Conservation (phyloP, 805 yeast genomes). For the Candida peoriensis region DNA sequence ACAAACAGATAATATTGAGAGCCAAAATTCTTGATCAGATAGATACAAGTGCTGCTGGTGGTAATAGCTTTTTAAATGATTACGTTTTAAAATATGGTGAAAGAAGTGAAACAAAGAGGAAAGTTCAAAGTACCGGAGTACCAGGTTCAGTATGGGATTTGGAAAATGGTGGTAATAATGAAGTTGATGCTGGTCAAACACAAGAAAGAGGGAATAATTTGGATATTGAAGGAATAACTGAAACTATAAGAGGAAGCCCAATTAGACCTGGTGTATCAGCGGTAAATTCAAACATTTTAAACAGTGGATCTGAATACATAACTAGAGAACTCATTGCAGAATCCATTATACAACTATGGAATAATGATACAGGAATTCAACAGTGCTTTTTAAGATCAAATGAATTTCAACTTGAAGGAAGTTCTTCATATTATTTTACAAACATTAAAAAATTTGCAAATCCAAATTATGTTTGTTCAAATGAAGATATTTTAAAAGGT, state of each 20-base stretch:
- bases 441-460: slow-evolving; percentile 61
- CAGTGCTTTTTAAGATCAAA: slow-evolving; percentile 56
- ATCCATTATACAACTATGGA: slow-evolving; percentile 71
- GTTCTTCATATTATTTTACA: slow-evolving; percentile 77
- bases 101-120: slow-evolving; percentile 45
- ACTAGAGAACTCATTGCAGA: slow-evolving; percentile 56
- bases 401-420: slow-evolving; percentile 80
- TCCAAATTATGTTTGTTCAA: slow-evolving; percentile 62
- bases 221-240: slow-evolving; percentile 17
- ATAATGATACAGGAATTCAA: slow-evolving; percentile 58
- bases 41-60: slow-evolving; percentile 65
- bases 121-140: slow-evolving; percentile 49
- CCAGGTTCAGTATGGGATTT: slow-evolving; percentile 29
- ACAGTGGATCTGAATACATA: slow-evolving; percentile 10
- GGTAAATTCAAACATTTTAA: slow-evolving; percentile 12
- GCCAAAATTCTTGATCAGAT: slow-evolving; percentile 57
- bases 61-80: slow-evolving; percentile 55
- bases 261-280: slow-evolving; percentile 22
- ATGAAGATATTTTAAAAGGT: slow-evolving; percentile 83
- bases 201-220: slow-evolving; percentile 2
- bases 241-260: slow-evolving; percentile 14
- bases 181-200: slow-evolving; percentile 8
- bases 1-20: slow-evolving; percentile 45
- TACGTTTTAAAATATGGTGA: slow-evolving; percentile 60
- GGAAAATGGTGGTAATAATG: slow-evolving; percentile 11